phyloP scores from a whole-genome alignment of 2,329 filamentous ascomycete genomes.

The Neofusicoccum kwambonambiense region DNA sequence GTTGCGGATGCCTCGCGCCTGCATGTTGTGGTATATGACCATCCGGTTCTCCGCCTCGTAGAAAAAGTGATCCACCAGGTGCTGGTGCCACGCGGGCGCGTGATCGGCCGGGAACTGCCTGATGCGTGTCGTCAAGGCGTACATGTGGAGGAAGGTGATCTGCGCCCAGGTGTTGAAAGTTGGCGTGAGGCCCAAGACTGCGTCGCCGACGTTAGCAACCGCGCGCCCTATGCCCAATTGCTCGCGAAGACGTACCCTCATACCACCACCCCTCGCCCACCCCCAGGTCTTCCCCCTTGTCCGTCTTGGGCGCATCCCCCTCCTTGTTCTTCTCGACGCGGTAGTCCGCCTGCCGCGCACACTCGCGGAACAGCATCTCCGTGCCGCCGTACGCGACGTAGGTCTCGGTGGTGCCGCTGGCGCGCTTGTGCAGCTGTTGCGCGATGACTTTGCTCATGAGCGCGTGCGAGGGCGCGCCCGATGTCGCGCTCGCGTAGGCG shows the following conservation, averaged over 20 bases:
- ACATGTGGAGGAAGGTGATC: constrained; percentile 95
- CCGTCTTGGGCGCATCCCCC: constrained; percentile 67
- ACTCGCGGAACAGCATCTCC: constrained; percentile 74
- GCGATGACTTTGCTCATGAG: constrained; percentile 23
- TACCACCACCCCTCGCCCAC: constrained; percentile 77
- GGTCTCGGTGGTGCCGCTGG: constrained; percentile 50
- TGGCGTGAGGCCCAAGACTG: constrained; percentile 74
- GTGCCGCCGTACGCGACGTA: constrained; percentile 81
- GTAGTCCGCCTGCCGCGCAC: constrained; percentile 72
- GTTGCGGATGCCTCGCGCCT: constrained; percentile 55
- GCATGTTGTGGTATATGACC: constrained; percentile 72
- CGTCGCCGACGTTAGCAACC: not conserved
- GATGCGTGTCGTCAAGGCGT: constrained; percentile 79
- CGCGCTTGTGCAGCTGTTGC: constrained; percentile 31
- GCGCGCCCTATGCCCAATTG: not conserved
- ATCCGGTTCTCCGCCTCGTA: constrained; percentile 83
- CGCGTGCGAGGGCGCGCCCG: constrained; percentile 7
- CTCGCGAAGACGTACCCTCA: constrained; percentile 56
- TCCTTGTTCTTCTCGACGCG: constrained; percentile 68
- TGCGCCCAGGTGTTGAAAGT: constrained; percentile 97
- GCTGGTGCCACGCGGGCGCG: constrained; percentile 77
- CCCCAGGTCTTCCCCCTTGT: constrained; percentile 80
- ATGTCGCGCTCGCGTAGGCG: not conserved
- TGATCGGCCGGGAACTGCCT: constrained; percentile 71
- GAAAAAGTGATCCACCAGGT: constrained; percentile 94